Conservation (phyloP, 106 monocot genomes). For the Platanthera zijinensis region DNA sequence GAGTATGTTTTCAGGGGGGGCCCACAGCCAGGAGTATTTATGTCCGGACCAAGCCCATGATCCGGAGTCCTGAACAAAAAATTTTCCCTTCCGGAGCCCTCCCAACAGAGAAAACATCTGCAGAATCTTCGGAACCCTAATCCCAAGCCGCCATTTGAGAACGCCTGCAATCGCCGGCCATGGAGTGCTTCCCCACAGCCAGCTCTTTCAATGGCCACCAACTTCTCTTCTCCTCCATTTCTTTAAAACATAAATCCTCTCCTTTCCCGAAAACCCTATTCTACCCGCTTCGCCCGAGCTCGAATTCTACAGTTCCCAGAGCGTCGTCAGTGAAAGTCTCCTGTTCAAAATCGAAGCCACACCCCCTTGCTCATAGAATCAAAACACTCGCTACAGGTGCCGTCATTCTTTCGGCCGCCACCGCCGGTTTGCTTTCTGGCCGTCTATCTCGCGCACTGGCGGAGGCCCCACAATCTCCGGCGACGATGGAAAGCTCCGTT, state of each 20-base stretch:
- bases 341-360: slow-evolving; percentile 6
- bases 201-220: background rate
- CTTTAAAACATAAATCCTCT: background rate
- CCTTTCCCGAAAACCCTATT: slow-evolving; percentile 8
- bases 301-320: background rate
- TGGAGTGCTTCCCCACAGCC: slow-evolving; percentile 30
- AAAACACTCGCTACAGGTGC: slow-evolving; percentile 18
- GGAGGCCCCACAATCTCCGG: slow-evolving; percentile 7
- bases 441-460: slow-evolving; percentile 8
- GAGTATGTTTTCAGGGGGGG: too few relatives aligned
- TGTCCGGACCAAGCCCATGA: too few relatives aligned
- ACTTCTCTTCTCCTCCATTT: slow-evolving; percentile 7
- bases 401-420: slow-evolving; percentile 26
- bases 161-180: slow-evolving; percentile 4
- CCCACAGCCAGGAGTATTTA: too few relatives aligned
- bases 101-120: background rate
- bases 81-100: too few relatives aligned
- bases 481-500: background rate
- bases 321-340: slow-evolving; percentile 10
- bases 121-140: slow-evolving; percentile 13
- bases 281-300: background rate
- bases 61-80: too few relatives aligned
- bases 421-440: slow-evolving; percentile 10
- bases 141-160: background rate
- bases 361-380: slow-evolving; percentile 11